Percentiles rank a stretch among this genome's conserved stretches.
Conservation (phyloP, 257 asterid species). For the Gentiana dahurica region DNA sequence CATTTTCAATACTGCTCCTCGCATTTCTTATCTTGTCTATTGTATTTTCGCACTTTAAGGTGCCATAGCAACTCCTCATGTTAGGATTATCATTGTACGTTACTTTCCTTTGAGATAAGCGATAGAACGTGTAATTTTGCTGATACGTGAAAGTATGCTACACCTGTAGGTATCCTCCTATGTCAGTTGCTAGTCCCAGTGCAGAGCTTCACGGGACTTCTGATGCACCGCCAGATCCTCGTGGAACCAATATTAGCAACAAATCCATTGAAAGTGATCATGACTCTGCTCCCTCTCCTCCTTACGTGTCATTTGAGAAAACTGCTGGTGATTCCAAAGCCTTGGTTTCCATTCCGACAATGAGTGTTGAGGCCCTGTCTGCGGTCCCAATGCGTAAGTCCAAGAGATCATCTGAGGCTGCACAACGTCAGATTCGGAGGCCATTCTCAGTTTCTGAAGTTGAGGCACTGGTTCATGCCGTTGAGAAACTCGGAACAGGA, state of each 20-base stretch:
- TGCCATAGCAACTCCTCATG: too few species aligned
- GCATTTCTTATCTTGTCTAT: too few species aligned
- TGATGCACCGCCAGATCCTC: slow-evolving; percentile 26
- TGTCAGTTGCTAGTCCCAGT: slow-evolving; percentile 22
- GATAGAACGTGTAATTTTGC: background rate
- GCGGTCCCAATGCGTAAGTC: slow-evolving; percentile 64
- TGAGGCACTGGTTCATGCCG: slow-evolving; percentile 94
- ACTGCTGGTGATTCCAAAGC: slow-evolving; percentile 52
- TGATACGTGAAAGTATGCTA: background rate
- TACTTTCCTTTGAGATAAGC: background rate
- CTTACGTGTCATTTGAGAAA: slow-evolving; percentile 39
- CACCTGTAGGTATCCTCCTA: slow-evolving; percentile 42
- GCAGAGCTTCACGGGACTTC: slow-evolving; percentile 23
- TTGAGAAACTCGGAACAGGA: slow-evolving; percentile 98
- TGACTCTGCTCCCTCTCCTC: slow-evolving; percentile 69
- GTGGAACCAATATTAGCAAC: slow-evolving; percentile 38
- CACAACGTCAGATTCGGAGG: slow-evolving; percentile 82
- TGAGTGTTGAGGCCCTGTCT: slow-evolving; percentile 45
- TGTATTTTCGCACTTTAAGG: too few species aligned
- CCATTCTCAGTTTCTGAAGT: slow-evolving; percentile 95
- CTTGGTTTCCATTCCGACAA: slow-evolving; percentile 38
- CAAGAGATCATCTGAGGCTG: slow-evolving; percentile 68
- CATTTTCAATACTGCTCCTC: too few species aligned
- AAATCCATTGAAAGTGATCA: slow-evolving; percentile 55
- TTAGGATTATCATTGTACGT: background rate